A percentile compares a stretch with the other conserved stretches of the same genome.
These are phyloP conservation scores for Darksidea phi DNA, from an alignment of 495 filamentous ascomycete genomes.

Conservation along the genomic window DNA sequence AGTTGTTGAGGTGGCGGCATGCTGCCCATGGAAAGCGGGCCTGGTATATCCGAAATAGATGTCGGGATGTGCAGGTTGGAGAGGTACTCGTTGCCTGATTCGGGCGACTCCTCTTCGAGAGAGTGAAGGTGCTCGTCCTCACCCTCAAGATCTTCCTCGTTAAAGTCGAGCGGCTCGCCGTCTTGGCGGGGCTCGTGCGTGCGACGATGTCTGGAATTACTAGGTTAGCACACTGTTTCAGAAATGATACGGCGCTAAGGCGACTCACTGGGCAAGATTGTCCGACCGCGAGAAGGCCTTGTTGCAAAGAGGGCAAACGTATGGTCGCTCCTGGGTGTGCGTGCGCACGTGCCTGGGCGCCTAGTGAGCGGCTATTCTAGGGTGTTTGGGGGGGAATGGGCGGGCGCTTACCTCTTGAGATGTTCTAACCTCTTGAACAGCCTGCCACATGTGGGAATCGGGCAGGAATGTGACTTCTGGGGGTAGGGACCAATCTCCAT, in stretches of 20 bases:
- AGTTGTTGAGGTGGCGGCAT: constrained; percentile 38
- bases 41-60: constrained; percentile 31
- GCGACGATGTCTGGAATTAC: constrained; percentile 73
- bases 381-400: constrained; percentile 12
- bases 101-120: constrained; percentile 71
- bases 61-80: constrained; percentile 17
- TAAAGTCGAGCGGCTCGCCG: constrained; percentile 57
- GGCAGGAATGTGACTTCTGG: constrained; percentile 95
- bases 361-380: constrained; percentile 53
- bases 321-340: constrained; percentile 98
- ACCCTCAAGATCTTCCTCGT: constrained; percentile 67
- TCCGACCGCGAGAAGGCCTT: constrained; percentile 98
- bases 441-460: constrained; percentile 96
- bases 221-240: constrained; percentile 30
- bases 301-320: constrained; percentile 94
- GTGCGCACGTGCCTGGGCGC: constrained; percentile 89
- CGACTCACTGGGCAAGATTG: constrained; percentile 92
- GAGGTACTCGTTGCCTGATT: constrained; percentile 55
- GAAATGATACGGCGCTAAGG: constrained; percentile 23
- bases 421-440: constrained; percentile 99
- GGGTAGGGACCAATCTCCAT: constrained; percentile 97
- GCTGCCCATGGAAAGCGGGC: constrained; percentile 32
- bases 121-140: constrained; percentile 77
- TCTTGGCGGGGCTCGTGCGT: constrained; percentile 85
- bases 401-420: constrained; percentile 83